These are phyloP conservation scores for Podila minutissima DNA, from an alignment of 192 early-diverging fungal species.

Conservation along the genomic window DNA sequence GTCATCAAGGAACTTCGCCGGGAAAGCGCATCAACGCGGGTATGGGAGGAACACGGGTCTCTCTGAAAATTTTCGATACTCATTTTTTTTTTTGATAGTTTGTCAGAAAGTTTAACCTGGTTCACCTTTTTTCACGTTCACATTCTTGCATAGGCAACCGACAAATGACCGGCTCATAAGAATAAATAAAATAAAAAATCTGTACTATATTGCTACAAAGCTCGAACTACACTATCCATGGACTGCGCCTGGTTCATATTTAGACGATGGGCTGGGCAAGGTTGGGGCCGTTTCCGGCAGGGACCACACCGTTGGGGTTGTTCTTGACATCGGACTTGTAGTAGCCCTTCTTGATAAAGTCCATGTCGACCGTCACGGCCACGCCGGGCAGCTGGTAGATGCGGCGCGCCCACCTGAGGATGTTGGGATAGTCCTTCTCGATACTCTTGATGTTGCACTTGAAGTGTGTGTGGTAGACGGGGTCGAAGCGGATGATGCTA, in stretches of 20 bases:
- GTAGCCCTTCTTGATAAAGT: slow-evolving; percentile 96
- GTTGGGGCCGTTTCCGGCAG: slow-evolving; percentile 75
- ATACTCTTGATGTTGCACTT: slow-evolving; percentile 94
- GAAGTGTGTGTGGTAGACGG: slow-evolving; percentile 94
- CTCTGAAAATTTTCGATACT: too few species aligned
- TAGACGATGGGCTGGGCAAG: slow-evolving; percentile 39
- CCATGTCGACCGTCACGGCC: slow-evolving; percentile 89
- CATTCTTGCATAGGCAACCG: too few species aligned
- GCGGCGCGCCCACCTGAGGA: slow-evolving; percentile 83
- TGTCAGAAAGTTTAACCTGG: too few species aligned
- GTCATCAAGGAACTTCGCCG: slow-evolving; percentile 58
- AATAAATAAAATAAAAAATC: too few species aligned
- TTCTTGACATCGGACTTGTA: slow-evolving; percentile 91
- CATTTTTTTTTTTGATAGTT: too few species aligned
- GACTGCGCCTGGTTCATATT: too few species aligned
- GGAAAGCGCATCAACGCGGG: slow-evolving; percentile 43
- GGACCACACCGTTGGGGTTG: slow-evolving; percentile 89
- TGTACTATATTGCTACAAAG: too few species aligned
- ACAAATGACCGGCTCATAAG: too few species aligned
- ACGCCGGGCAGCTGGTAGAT: slow-evolving; percentile 87
- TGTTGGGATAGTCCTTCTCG: slow-evolving; percentile 86
- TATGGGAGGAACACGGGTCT: slow-evolving; percentile 1
- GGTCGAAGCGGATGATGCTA: slow-evolving; percentile 95
- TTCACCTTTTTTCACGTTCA: too few species aligned
- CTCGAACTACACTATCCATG: too few species aligned